These are phyloP conservation scores for Alnus rubra DNA, from an alignment of 306 rosid species.

Conservation along the genomic window DNA sequence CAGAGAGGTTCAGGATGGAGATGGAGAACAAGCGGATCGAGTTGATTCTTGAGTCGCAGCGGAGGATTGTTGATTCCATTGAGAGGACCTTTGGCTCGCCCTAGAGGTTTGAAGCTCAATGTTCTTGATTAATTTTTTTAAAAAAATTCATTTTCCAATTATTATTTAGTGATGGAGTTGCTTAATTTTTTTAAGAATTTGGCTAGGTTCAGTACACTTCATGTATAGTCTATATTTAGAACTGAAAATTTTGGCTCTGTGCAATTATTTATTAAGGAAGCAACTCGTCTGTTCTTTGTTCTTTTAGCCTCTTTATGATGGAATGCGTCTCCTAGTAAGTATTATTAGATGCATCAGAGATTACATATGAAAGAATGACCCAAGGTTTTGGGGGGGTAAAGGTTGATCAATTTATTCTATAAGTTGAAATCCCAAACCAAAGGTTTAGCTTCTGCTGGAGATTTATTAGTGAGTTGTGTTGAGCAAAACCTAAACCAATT, in stretches of 20 bases:
- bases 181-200: neutral
- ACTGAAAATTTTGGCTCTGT: neutral
- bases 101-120: constrained; percentile 34
- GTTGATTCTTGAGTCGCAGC: constrained; percentile 66
- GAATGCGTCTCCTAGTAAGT: neutral
- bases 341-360: neutral
- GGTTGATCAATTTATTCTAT: neutral
- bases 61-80: constrained; percentile 72
- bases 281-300: neutral
- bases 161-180: neutral
- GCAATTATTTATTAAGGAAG: neutral
- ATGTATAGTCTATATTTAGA: neutral
- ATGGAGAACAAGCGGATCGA: constrained; percentile 76
- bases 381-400: neutral
- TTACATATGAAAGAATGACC: neutral
- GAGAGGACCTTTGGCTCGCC: constrained; percentile 55
- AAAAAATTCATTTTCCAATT: neutral
- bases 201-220: neutral
- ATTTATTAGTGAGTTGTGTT: neutral
- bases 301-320: neutral
- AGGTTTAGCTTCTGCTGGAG: neutral
- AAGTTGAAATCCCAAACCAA: neutral
- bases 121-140: neutral
- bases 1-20: constrained; percentile 66
- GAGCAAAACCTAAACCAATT: neutral